Conservation (phyloP, 2,329 filamentous ascomycete genomes). For the Aureobasidium uvarum region DNA sequence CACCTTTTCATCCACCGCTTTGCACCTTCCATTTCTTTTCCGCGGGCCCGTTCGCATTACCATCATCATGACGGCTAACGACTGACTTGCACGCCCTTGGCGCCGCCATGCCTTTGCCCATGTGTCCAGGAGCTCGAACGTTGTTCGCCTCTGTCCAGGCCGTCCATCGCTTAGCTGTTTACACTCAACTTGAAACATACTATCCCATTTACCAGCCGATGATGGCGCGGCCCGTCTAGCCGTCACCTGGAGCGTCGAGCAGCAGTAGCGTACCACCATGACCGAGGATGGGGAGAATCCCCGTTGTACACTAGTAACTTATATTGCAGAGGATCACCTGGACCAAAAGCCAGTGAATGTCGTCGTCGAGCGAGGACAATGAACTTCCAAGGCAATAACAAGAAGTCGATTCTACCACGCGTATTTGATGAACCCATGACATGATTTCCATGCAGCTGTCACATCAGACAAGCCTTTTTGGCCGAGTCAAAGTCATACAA, state of each 20-base stretch:
- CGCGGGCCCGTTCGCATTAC: not conserved
- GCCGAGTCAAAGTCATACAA: constrained; percentile 17
- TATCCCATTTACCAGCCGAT: not conserved
- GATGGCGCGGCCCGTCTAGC: not conserved
- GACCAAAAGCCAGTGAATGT: not conserved
- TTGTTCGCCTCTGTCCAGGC: not conserved
- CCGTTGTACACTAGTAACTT: not conserved
- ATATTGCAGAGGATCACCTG: not conserved
- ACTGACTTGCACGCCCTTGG: not conserved
- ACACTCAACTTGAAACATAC: constrained; percentile 4
- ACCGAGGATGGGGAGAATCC: not conserved
- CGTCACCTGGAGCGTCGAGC: not conserved
- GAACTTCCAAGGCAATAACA: not conserved
- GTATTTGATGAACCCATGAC: not conserved
- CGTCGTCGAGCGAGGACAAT: not conserved
- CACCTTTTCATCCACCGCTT: not conserved
- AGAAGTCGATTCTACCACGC: not conserved
- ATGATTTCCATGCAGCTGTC: not conserved
- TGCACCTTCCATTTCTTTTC: not conserved
- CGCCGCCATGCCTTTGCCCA: not conserved
- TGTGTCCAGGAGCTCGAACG: not conserved
- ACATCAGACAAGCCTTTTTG: not conserved
- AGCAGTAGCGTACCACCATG: not conserved
- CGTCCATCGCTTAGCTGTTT: not conserved
- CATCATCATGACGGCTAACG: not conserved